Evolutionary conservation across 805 yeast genomes (phyloP), one percentile per base, ranked within the genome.

Genomic region (Saccharomyces cerevisiae): DNA sequence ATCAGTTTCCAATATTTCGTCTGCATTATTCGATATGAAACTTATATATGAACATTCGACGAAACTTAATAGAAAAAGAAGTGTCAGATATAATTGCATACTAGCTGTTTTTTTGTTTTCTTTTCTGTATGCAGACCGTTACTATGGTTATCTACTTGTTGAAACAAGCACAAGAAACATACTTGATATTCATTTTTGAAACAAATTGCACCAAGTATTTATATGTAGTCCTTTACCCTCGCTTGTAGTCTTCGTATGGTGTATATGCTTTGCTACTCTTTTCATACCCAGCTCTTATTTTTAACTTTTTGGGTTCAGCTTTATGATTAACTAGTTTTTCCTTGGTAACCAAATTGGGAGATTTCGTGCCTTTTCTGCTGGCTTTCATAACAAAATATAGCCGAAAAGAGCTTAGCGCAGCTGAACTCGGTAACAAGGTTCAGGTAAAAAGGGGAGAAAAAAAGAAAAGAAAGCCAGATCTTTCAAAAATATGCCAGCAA

Each of bases 1-100:
- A 31, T 55, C 57, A 2, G 50, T 52, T 41, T 55, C 57, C 53
- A 47, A 30, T 26, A 55, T 53, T 36, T 47, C 13, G 17, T 55
- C 43, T 17, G 51, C 27, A 22, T 36, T 30, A 22, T 49, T 41
- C 24, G 31, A 17, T 22, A 32, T 26, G 51, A 36, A 41, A 36
- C 36, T 21, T 31, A 49, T 36, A 26, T 49, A 49, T 14, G 51
- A 26, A 29, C 51, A 29, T 24, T 36, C 26, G 8, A 49, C 51
- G 8, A 49, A 32, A 49, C 51, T 11, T 14, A 31, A 24, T 13
- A 49, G 10, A 32, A 49, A 11, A 6, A 49, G n/a, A 5, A 49
- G 22, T 49, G 51, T 17, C 21, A 49, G 31, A 17, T 24, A 30
- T 49, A 49, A 14, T 47, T 49, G 51, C 51, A 49, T 49, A 22